Conservation (phyloP, 495 filamentous ascomycete species). For the Aspergillus carlsbadensis region DNA sequence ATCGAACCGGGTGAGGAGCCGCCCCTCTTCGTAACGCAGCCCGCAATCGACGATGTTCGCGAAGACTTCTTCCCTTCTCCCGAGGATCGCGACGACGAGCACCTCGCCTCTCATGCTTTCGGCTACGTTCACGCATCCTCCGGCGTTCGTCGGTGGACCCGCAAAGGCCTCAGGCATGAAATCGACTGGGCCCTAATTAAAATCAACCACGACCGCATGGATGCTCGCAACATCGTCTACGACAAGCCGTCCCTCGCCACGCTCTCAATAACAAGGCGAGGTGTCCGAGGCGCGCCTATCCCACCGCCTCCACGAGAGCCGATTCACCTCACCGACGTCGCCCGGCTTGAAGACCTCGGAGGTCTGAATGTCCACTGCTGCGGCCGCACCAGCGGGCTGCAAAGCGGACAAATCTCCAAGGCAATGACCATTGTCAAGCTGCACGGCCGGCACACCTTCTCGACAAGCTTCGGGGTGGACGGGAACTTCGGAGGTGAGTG, state of each 20-base stretch:
- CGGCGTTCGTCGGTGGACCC: conserved; percentile 70
- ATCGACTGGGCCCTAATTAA: conserved; percentile 96
- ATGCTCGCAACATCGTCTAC: conserved; percentile 65
- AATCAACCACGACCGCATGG: conserved; percentile 67
- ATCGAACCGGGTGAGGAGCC: conserved; percentile 72
- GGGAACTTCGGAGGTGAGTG: conserved; percentile 66
- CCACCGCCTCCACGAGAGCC: conserved; percentile 24
- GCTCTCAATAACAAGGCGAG: conserved; percentile 10
- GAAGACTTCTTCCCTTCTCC: conserved; percentile 68
- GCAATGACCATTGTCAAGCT: conserved; percentile 81
- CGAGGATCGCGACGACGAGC: conserved; percentile 67
- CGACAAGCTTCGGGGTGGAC: conserved; percentile 75
- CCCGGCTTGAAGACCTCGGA: conserved; percentile 56
- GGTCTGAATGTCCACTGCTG: conserved; percentile 81
- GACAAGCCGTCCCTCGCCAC: conserved; percentile 40
- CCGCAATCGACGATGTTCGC: conserved; percentile 82
- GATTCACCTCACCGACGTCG: conserved; percentile 42
- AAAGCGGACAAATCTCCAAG: conserved; percentile 70
- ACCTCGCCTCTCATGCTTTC: conserved; percentile 72
- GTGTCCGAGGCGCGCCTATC: conserved; percentile 10
- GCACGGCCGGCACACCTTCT: conserved; percentile 74
- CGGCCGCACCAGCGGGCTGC: conserved; percentile 84
- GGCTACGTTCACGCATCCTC: conserved; percentile 88
- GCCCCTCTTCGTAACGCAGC: conserved; percentile 74
- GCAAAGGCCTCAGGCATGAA: conserved; percentile 73